Base-by-base conservation (phyloP, 305 asterid species). In the Solanum hybrid region DNA sequence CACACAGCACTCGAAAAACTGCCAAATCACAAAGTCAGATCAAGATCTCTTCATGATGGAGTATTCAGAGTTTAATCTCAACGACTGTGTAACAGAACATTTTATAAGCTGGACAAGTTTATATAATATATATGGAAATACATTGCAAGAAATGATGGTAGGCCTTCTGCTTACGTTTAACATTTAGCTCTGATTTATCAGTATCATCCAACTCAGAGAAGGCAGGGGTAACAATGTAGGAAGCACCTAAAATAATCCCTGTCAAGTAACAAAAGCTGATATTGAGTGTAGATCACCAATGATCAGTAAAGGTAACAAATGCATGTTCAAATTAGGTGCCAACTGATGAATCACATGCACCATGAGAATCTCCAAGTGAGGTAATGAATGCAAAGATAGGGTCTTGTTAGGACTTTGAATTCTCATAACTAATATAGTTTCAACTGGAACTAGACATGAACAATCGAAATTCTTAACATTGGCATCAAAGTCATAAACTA, bases 1-100 rank as follows among this genome's bases (percentile, higher is more conserved):
- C 87, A 89, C 98, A 95, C 36, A 96, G 93, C 87, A 89, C 96
- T 93, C 93, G 97, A 92, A 96, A 95, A 91, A 95, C 99, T 97
- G 97, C 93, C 75, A 90, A 29, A 86, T 77, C 78, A 87, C 91
- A 78, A 91, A 90, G 89, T 45, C 89, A 85, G 89, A 90, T 79
- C 86, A 85, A 72, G 84, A 37, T 89, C 89, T 86, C 79, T 64
- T 85, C 89, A 88, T 31, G 34, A 88, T 71, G 90, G 72, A 88
- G 88, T 45, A 56, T 56, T 84, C 42, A 56, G 34, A 76, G 66
- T 81, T 87, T 42, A 88, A 76, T 88, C 34, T 38, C 73, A 76
- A 22, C 29, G 22, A 31, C 75, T 5, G 40, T 19, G 40, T 84
- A 38, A 10, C 35, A 37, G 31, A 31, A 51, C 22, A 31, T 76